phyloP scores from a whole-genome alignment of 106 monocot species.

The Allium cepa region DNA sequence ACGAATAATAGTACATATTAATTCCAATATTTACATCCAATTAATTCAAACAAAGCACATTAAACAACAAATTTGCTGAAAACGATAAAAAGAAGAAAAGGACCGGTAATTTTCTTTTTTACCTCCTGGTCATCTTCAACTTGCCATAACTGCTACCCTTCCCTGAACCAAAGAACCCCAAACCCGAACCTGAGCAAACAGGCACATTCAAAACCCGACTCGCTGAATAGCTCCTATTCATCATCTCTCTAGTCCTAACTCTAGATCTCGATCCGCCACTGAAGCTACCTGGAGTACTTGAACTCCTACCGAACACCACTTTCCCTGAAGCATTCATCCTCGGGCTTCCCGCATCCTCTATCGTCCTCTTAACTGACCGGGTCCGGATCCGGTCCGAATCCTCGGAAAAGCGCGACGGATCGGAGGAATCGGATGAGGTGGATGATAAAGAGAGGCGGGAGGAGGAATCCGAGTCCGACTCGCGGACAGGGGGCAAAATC shows the following conservation, averaged over 20 bases:
- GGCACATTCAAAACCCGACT: constrained; percentile 52
- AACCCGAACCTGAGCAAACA: constrained; percentile 28
- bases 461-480: constrained; percentile 42
- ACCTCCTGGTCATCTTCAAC: no score
- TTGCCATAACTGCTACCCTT: no score
- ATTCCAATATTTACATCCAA: no score
- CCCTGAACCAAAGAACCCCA: constrained; percentile 8
- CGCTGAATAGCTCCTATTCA: constrained; percentile 51
- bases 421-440: constrained; percentile 59
- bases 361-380: constrained; percentile 11
- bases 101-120: no score
- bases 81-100: no score
- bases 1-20: no score
- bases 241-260: constrained; percentile 12
- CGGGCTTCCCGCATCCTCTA: constrained; percentile 58
- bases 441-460: constrained; percentile 64
- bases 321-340: constrained; percentile 83
- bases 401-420: constrained; percentile 67
- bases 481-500: constrained; percentile 60
- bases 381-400: constrained; percentile 28
- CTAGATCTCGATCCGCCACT: constrained; percentile 18
- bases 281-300: constrained; percentile 66
- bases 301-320: constrained; percentile 73
- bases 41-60: no score
- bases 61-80: no score